A percentile compares a stretch with the other conserved stretches of the same genome.
Evolutionary conservation across 2,329 filamentous ascomycete genomes (phyloP).

Genomic region (Aureobasidium sp.): DNA sequence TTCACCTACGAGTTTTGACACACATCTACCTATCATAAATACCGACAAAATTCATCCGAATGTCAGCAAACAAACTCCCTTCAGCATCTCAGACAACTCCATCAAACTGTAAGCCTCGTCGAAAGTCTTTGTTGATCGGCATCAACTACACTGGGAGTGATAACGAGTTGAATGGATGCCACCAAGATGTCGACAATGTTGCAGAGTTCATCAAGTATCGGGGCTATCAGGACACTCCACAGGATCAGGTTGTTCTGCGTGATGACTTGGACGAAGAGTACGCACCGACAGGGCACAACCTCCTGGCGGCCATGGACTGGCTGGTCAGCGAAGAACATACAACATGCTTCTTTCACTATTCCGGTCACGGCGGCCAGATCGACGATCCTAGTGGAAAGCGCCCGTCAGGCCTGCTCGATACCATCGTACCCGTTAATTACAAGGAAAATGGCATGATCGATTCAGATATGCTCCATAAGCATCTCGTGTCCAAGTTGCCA

Average conservation of each 20-base stretch:
- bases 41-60: not conserved
- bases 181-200: slow-evolving; percentile 45
- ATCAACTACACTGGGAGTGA: slow-evolving; percentile 44
- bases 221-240: slow-evolving; percentile 36
- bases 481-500: slow-evolving; percentile 46
- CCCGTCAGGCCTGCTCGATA: slow-evolving; percentile 21
- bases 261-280: slow-evolving; percentile 32
- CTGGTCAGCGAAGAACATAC: slow-evolving; percentile 48
- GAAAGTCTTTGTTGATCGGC: slow-evolving; percentile 47
- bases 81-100: not conserved
- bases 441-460: slow-evolving; percentile 45
- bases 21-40: not conserved
- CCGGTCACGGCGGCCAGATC: slow-evolving; percentile 52
- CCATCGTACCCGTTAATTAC: slow-evolving; percentile 11
- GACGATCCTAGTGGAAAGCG: slow-evolving; percentile 31
- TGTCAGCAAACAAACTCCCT: not conserved
- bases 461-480: slow-evolving; percentile 45
- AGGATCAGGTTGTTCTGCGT: slow-evolving; percentile 39
- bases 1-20: not conserved
- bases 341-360: slow-evolving; percentile 51
- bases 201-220: slow-evolving; percentile 38
- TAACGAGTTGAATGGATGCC: slow-evolving; percentile 43
- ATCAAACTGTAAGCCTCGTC: slow-evolving; percentile 13
- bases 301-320: slow-evolving; percentile 50
- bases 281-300: slow-evolving; percentile 28